A percentile compares a stretch with the other conserved stretches of the same genome.
Evolutionary conservation across 2,329 filamentous ascomycete genomes (phyloP).

Genomic region (Hymenoscyphus linearis): DNA sequence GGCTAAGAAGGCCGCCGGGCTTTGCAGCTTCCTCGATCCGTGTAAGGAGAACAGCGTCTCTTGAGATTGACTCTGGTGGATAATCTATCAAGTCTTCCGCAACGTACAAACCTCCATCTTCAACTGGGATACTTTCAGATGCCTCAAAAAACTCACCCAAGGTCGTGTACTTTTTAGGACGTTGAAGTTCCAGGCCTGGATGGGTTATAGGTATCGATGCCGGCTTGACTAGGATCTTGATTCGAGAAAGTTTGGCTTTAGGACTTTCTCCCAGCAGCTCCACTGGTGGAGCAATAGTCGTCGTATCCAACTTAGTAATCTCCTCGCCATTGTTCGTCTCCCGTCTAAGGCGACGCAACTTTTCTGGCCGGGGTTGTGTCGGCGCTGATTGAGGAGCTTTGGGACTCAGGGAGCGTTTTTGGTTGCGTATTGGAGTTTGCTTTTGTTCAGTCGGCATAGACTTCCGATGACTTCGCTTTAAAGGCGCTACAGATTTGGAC

Average conservation of each 20-base stretch:
- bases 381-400: conserved; percentile 21
- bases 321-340: conserved; percentile 22
- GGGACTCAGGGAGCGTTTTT: conserved; percentile 19
- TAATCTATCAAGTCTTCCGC: conserved; percentile 52
- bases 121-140: conserved; percentile 47
- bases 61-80: conserved; percentile 56
- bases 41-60: conserved; percentile 65
- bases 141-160: conserved; percentile 54
- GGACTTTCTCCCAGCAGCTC: conserved; percentile 21
- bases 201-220: conserved; percentile 53
- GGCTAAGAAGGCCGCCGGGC: conserved; percentile 69
- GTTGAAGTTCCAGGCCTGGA: conserved; percentile 49
- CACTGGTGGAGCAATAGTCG: conserved; percentile 16
- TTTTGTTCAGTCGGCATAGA: conserved; percentile 24
- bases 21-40: conserved; percentile 68
- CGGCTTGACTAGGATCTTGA: conserved; percentile 45
- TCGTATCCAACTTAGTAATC: conserved; percentile 3
- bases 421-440: conserved; percentile 22
- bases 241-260: conserved; percentile 36
- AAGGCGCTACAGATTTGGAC: conserved; percentile 23
- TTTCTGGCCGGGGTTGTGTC: conserved; percentile 15
- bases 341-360: conserved; percentile 22
- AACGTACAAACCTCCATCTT: conserved; percentile 50
- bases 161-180: conserved; percentile 45
- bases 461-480: conserved; percentile 28